phyloP scores from a whole-genome alignment of 2,329 filamentous ascomycete species.

The Colletotrichum kahawae region DNA sequence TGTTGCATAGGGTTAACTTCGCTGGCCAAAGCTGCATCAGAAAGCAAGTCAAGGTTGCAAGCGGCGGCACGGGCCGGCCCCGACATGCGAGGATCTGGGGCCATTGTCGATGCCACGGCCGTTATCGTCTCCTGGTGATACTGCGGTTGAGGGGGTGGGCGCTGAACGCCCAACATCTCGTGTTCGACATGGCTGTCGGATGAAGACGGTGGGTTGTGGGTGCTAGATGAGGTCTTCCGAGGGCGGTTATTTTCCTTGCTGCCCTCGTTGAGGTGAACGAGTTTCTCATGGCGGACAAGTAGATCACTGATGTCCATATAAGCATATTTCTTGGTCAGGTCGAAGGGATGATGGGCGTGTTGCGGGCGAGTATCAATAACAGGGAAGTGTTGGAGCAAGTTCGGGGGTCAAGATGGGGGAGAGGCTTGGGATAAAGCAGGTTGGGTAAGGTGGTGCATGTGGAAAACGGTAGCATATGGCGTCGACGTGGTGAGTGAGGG shows the following conservation, averaged over 20 bases:
- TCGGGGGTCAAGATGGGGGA: background rate
- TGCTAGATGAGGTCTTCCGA: slow-evolving; percentile 49
- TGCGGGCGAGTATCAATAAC: slow-evolving; percentile 6
- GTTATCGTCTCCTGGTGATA: slow-evolving; percentile 44
- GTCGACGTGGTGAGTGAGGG: slow-evolving; percentile 10
- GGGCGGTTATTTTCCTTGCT: slow-evolving; percentile 57
- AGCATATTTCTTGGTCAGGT: slow-evolving; percentile 42
- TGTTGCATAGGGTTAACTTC: slow-evolving; percentile 56
- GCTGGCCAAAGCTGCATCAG: slow-evolving; percentile 64
- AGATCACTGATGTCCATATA: slow-evolving; percentile 70
- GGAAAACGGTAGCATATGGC: slow-evolving; percentile 3
- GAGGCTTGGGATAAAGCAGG: slow-evolving; percentile 12
- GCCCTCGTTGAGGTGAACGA: slow-evolving; percentile 67
- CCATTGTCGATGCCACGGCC: slow-evolving; percentile 41
- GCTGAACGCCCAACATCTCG: slow-evolving; percentile 51
- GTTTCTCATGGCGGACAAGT: slow-evolving; percentile 67
- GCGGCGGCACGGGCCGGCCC: slow-evolving; percentile 46
- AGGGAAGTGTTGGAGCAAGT: background rate
- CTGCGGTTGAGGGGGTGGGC: slow-evolving; percentile 38
- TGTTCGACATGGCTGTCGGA: slow-evolving; percentile 52
- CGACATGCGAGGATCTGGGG: slow-evolving; percentile 50
- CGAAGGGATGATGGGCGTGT: background rate
- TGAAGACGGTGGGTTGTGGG: slow-evolving; percentile 48
- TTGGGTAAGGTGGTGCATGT: slow-evolving; percentile 11
- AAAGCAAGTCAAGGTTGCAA: slow-evolving; percentile 64